A percentile compares a stretch with the other conserved stretches of the same genome.
These are phyloP conservation scores for Candida ortonii DNA, from an alignment of 805 yeast genomes.

Conservation along the genomic window DNA sequence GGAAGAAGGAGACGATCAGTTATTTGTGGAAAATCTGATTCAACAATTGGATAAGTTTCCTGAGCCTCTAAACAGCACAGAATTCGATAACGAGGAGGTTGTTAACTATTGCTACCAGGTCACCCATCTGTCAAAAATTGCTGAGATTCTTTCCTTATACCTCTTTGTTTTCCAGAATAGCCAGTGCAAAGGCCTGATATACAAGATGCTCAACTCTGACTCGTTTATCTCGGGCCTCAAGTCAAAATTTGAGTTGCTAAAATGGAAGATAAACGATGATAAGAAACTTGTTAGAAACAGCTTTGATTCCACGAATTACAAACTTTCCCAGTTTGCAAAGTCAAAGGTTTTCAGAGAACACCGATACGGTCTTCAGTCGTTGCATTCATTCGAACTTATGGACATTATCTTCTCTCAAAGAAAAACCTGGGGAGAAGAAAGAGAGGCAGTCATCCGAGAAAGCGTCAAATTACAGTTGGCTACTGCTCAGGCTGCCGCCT, in stretches of 20 bases:
- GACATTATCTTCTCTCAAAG: conserved; percentile 51
- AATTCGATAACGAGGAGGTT: conserved; percentile 20
- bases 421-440: conserved; percentile 46
- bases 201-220: conserved; percentile 18
- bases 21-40: conserved; percentile 44
- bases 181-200: conserved; percentile 40
- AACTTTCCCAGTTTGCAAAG: conserved; percentile 50
- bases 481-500: conserved; percentile 64
- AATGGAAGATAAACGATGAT: no score
- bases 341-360: conserved; percentile 44
- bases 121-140: conserved; percentile 60
- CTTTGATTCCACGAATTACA: conserved; percentile 23
- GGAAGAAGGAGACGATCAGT: conserved; percentile 47
- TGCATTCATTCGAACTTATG: conserved; percentile 61
- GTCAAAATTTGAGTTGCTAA: conserved; percentile 38
- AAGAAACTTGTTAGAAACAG: conserved; percentile 24
- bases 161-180: conserved; percentile 55
- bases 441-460: conserved; percentile 51
- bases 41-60: conserved; percentile 28
- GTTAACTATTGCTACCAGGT: conserved; percentile 49
- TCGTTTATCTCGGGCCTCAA: conserved; percentile 37
- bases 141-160: conserved; percentile 72
- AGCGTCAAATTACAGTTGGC: conserved; percentile 63
- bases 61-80: conserved; percentile 17
- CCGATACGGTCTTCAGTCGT: conserved; percentile 49